Evolutionary conservation across 1,284 basidiomycete genomes (phyloP).

Genomic region (Malassezia brasiliensis): DNA sequence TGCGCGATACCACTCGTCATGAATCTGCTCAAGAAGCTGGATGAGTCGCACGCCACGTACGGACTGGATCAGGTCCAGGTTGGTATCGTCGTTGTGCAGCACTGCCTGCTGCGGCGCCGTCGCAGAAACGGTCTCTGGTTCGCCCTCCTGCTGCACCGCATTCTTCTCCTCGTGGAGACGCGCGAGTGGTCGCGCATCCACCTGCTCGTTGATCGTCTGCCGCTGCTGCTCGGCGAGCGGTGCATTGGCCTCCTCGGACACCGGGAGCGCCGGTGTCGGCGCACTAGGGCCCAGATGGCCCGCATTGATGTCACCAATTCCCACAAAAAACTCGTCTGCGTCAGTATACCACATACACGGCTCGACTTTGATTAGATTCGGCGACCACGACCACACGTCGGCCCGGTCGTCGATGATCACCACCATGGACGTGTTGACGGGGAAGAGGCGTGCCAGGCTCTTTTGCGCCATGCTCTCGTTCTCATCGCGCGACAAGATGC

Average conservation of each 20-base stretch:
- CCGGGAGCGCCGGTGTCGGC: not conserved
- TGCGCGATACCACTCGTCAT: slow-evolving; percentile 60
- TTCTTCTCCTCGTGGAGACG: slow-evolving; percentile 49
- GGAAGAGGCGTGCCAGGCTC: slow-evolving; percentile 79
- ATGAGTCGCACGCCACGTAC: slow-evolving; percentile 51
- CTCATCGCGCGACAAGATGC: slow-evolving; percentile 86
- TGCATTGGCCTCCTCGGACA: not conserved
- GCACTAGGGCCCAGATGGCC: slow-evolving; percentile 15
- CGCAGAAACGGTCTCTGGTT: slow-evolving; percentile 7
- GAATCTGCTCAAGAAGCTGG: slow-evolving; percentile 67
- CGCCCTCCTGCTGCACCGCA: slow-evolving; percentile 16
- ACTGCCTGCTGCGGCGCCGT: not conserved
- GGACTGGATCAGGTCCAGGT: slow-evolving; percentile 65
- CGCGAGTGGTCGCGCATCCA: slow-evolving; percentile 74
- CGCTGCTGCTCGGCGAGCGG: slow-evolving; percentile 15
- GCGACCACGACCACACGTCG: slow-evolving; percentile 89
- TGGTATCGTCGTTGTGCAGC: slow-evolving; percentile 58
- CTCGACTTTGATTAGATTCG: slow-evolving; percentile 89
- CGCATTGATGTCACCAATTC: slow-evolving; percentile 97
- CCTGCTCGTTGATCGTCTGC: slow-evolving; percentile 61
- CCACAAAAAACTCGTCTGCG: slow-evolving; percentile 88
- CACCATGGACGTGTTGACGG: slow-evolving; percentile 88
- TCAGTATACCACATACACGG: slow-evolving; percentile 61
- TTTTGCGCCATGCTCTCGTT: slow-evolving; percentile 72
- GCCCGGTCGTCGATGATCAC: slow-evolving; percentile 96